Evolutionary conservation across 805 yeast genomes (phyloP), one percentile per base, ranked within the genome.

Genomic region (Sugiyamaella valdiviana): DNA sequence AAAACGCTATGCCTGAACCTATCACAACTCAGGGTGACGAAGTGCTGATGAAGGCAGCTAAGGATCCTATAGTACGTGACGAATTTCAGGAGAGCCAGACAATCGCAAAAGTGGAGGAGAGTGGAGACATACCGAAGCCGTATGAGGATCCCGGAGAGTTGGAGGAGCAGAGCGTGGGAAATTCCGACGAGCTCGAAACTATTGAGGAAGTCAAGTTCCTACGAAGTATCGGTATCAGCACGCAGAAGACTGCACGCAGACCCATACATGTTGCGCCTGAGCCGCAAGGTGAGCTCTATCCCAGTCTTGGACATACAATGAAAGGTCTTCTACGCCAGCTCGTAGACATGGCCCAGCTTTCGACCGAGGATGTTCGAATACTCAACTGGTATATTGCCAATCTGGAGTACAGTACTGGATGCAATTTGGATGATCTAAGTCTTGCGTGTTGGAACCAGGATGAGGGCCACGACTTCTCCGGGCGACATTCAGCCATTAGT

Each of bases 361-460:
- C 59, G 6, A 63, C 60, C 5, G 56, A 63, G 38, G 74, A 70
- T 39, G 38, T 63, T 17, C 59, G 65, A 6, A 57, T 70, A 2
- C 52, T 70, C 36, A 64, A 63, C 39, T 70, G 74, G 74, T 67
- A 70, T 44, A 60, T 60, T 40, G 71, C 73, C 10, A 69, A 70
- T 48, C 57, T 69, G 29, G 74, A 70, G 57, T 66, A 65, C 53
- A 55, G 60, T 19, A 57, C 62, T 32, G 73, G 72, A 12, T 62
- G 68, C 16, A 48, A 57, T 12, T 51, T 68, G 17, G 62, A 67
- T 42, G 53, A 61, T 23, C 59, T 69, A 21, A 63, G 72, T 45
- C 55, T 70, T 16, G 57, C 64, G 6, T 56, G 65, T 16, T 70
- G 74, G 74, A 68, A 69, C 22, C 73, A 70, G 46, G 71, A 70